Percentiles rank a stretch among this genome's conserved stretches.
These are phyloP conservation scores for Collybia mongolica DNA, from an alignment of 768 basidiomycete genomes.

Conservation along the genomic window DNA sequence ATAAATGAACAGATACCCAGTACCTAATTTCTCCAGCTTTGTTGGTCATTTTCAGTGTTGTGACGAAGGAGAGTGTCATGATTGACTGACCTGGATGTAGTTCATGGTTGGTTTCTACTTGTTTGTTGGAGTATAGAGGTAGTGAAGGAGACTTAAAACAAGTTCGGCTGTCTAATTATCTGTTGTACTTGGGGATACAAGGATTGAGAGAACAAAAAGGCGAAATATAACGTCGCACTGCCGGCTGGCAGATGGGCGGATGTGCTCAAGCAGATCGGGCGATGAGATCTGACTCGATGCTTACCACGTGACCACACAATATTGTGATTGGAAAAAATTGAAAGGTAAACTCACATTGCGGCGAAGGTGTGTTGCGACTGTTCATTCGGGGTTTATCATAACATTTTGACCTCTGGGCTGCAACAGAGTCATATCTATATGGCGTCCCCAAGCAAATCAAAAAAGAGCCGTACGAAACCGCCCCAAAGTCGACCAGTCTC, in stretches of 20 bases:
- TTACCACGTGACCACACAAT: neutral
- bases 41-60: neutral
- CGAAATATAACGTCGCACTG: no score
- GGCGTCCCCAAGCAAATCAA: constrained; percentile 46
- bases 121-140: neutral
- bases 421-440: constrained; percentile 18
- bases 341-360: neutral
- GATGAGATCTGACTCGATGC: neutral
- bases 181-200: neutral
- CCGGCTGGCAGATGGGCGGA: no score
- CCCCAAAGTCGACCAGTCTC: constrained; percentile 50
- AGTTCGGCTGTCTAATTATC: neutral
- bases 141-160: neutral
- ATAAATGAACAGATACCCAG: neutral
- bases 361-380: neutral
- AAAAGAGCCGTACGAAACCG: constrained; percentile 54
- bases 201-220: no score
- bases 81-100: constrained; percentile 48
- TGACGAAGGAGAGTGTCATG: constrained; percentile 1
- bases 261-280: no score
- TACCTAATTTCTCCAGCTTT: constrained; percentile 80
- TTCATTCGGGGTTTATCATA: neutral
- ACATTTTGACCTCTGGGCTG: neutral
- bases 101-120: constrained; percentile 31
- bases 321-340: neutral